phyloP scores from a whole-genome alignment of 2,329 filamentous ascomycete species.

The Aspergillus pseudotamarii region DNA sequence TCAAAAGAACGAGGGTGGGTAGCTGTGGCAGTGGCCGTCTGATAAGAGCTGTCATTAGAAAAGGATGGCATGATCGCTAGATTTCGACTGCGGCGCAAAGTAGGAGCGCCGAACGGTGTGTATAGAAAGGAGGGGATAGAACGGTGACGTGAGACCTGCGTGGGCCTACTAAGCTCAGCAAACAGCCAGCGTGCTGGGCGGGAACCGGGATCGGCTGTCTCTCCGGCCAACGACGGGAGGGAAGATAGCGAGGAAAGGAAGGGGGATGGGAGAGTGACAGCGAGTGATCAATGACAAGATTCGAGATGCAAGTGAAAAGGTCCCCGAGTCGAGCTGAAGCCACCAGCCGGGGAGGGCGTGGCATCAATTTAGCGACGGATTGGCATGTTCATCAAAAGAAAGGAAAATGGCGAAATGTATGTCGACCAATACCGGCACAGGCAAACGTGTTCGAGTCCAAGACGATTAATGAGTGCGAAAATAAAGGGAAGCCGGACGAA shows the following conservation, averaged over 20 bases:
- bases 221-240: slow-evolving; percentile 10
- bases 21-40: slow-evolving; percentile 35
- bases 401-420: slow-evolving; percentile 5
- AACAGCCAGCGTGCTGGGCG: slow-evolving; percentile 9
- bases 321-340: slow-evolving; percentile 18
- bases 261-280: slow-evolving; percentile 6
- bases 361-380: slow-evolving; percentile 28
- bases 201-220: slow-evolving; percentile 2
- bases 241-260: slow-evolving; percentile 14
- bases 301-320: slow-evolving; percentile 7
- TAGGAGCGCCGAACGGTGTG: slow-evolving; percentile 4
- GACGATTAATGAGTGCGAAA: slow-evolving; percentile 3
- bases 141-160: slow-evolving; percentile 7
- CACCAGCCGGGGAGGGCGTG: slow-evolving; percentile 28
- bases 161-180: slow-evolving; percentile 2
- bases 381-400: slow-evolving; percentile 25
- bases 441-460: background rate
- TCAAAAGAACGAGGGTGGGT: slow-evolving; percentile 45
- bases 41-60: slow-evolving; percentile 38
- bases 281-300: slow-evolving; percentile 13
- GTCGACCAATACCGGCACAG: background rate
- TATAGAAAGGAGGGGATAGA: slow-evolving; percentile 1
- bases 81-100: slow-evolving; percentile 12
- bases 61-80: slow-evolving; percentile 43
- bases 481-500: slow-evolving; percentile 5